Evolutionary conservation across 2,329 filamentous ascomycete genomes (phyloP).

Genomic region (Venturia carpophila): DNA sequence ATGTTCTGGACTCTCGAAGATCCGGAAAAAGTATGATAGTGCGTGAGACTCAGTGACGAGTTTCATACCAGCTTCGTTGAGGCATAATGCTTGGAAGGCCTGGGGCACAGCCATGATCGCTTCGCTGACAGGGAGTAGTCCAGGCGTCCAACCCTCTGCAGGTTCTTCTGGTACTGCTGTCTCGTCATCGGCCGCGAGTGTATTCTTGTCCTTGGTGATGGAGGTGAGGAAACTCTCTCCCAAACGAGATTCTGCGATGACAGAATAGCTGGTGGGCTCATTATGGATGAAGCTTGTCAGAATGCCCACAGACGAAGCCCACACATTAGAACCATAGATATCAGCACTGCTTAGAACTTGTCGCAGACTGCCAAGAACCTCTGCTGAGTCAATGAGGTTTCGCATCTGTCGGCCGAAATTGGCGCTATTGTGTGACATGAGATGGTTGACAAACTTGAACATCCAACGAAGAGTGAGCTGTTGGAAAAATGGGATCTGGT

Average conservation of each 20-base stretch:
- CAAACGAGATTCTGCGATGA: conserved; percentile 88
- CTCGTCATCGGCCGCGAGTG: not conserved
- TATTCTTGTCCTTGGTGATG: conserved; percentile 44
- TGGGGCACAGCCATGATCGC: conserved; percentile 80
- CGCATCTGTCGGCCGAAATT: conserved; percentile 85
- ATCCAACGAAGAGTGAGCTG: conserved; percentile 91
- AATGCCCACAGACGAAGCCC: conserved; percentile 89
- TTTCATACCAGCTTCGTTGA: conserved; percentile 81
- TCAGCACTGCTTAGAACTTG: conserved; percentile 72
- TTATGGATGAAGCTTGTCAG: conserved; percentile 97
- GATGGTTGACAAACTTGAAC: conserved; percentile 91
- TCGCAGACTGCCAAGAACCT: conserved; percentile 69
- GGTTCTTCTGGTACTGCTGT: conserved; percentile 4
- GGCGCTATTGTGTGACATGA: conserved; percentile 75
- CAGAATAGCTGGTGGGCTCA: conserved; percentile 92
- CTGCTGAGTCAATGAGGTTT: conserved; percentile 89
- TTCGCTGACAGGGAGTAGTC: conserved; percentile 75
- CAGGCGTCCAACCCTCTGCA: conserved; percentile 34
- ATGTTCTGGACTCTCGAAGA: conserved; percentile 91
- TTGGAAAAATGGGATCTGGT: conserved; percentile 84
- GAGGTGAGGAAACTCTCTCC: conserved; percentile 80
- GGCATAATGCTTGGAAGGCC: conserved; percentile 85
- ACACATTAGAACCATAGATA: conserved; percentile 84
- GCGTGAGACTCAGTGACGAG: conserved; percentile 78
- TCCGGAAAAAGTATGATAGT: conserved; percentile 81